These are phyloP conservation scores for Gracilaria caudata DNA, from an alignment of 23 red algal genomes.

Conservation along the genomic window DNA sequence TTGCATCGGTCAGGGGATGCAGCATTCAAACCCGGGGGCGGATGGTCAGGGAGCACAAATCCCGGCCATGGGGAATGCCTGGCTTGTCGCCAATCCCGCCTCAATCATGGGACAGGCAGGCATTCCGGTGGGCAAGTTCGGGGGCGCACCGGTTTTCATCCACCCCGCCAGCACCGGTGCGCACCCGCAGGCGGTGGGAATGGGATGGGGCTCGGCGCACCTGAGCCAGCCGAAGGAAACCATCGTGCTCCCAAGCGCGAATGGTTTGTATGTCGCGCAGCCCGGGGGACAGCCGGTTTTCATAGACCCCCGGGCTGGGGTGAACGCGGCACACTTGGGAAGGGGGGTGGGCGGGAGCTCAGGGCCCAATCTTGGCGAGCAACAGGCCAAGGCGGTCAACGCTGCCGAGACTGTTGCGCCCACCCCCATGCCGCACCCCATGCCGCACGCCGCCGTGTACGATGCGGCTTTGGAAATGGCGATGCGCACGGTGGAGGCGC, in stretches of 20 bases:
- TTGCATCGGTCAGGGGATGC: not conserved
- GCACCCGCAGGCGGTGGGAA: not conserved
- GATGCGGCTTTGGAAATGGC: not conserved
- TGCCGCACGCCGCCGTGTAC: no score
- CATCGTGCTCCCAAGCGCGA: constrained; percentile 5
- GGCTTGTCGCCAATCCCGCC: not conserved
- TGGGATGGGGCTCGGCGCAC: not conserved
- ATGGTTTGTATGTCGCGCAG: not conserved
- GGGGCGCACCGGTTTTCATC: not conserved
- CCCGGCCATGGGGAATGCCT: not conserved
- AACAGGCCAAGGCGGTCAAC: not conserved
- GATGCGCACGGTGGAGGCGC: not conserved
- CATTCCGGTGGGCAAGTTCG: not conserved
- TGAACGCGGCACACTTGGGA: not conserved
- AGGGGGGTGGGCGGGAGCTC: not conserved
- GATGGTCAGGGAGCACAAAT: not conserved
- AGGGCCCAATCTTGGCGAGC: not conserved
- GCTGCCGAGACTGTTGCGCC: no score
- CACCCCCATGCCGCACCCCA: not conserved
- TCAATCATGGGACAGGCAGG: not conserved
- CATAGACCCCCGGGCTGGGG: not conserved
- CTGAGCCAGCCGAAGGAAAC: not conserved
- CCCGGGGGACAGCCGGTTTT: not conserved
- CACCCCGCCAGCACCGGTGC: not conserved
- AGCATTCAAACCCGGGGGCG: not conserved